Evolutionary conservation across 176 grass and related monocot genomes (phyloP), one percentile per base, ranked within the genome.

Genomic region (Aegilops sharonensis): DNA sequence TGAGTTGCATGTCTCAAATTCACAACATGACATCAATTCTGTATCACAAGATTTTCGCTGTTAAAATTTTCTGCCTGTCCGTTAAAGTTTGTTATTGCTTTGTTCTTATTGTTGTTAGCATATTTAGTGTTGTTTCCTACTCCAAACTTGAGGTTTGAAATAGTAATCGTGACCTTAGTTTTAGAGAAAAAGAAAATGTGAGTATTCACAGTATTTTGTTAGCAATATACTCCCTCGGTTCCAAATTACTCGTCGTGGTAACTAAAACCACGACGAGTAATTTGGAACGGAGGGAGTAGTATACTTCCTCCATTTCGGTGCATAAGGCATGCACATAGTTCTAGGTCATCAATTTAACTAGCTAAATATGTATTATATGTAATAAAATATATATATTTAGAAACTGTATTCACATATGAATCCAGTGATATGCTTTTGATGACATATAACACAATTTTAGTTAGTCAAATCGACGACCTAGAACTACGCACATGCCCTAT

Each of bases 11-110:
- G 9, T 64, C 18, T 60, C 18, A 17, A 85, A 18, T 78, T 83
- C 21, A 60, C 9, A 56, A 43, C 31, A 78, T 54, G 18, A 14
- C 48, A 64, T 6, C 54, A 64, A 69, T 64, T 37, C 31, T 64
- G 3, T 29, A 31, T 52, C 61, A 27, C 24, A 56, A 56, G 43
- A 36, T 63, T 72, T 78, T 65, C 23, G 57, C 34, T 30, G 24
- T 82, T 72, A 63, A 39, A 64, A 32, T 84, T 40, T 30, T 73
- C 69, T 63, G 25, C 24, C 3, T 21, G 56, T 20, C 68, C 39
- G 15, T 84, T 10, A 40, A 84, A 73, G 50, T 73, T 83, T 73
- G 23, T 74, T 63, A 74, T 20, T 4, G 18, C 35, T 83, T 83
- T 72, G 32, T 39, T 36, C 81, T 74, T 60, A 45, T 62, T 21